Conservation (phyloP, 2,329 filamentous ascomycete genomes). For the Lecanicillium sp. region DNA sequence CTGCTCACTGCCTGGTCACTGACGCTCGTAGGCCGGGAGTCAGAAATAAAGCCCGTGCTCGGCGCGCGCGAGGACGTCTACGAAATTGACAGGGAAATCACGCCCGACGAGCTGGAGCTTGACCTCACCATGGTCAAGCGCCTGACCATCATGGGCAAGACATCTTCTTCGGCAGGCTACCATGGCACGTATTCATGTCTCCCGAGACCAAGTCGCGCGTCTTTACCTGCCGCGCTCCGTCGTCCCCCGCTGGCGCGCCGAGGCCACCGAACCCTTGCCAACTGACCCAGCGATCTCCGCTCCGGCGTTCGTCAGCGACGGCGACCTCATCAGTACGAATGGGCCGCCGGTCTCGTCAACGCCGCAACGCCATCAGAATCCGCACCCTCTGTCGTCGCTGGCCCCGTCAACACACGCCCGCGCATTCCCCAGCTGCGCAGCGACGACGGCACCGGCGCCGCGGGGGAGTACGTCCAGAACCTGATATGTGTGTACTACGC, state of each 20-base stretch:
- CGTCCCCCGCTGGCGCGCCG: background rate
- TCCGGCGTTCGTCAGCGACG: conserved; percentile 35
- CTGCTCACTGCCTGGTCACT: conserved; percentile 39
- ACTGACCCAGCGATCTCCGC: conserved; percentile 22
- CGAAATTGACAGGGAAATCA: too few relatives aligned
- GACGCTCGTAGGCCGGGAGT: conserved; percentile 35
- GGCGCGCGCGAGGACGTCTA: conserved; percentile 3
- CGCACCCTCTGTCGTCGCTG: conserved; percentile 18
- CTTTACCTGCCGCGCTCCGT: background rate
- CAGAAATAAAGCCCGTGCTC: conserved; percentile 29
- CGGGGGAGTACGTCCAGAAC: conserved; percentile 6
- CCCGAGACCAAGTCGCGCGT: background rate
- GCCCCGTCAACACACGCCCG: conserved; percentile 19
- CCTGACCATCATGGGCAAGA: too few relatives aligned
- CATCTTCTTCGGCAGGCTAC: background rate
- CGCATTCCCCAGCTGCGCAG: background rate
- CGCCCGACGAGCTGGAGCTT: too few relatives aligned
- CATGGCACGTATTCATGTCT: background rate
- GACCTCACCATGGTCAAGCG: too few relatives aligned
- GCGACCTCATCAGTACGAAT: conserved; percentile 39
- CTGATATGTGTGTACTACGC: background rate
- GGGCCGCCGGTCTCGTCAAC: conserved; percentile 32
- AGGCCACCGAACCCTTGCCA: background rate
- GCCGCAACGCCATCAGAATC: too few relatives aligned
- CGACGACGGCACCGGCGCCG: too few relatives aligned